phyloP scores from a whole-genome alignment of 2,329 filamentous ascomycete species.

The Xylaria polymorpha region DNA sequence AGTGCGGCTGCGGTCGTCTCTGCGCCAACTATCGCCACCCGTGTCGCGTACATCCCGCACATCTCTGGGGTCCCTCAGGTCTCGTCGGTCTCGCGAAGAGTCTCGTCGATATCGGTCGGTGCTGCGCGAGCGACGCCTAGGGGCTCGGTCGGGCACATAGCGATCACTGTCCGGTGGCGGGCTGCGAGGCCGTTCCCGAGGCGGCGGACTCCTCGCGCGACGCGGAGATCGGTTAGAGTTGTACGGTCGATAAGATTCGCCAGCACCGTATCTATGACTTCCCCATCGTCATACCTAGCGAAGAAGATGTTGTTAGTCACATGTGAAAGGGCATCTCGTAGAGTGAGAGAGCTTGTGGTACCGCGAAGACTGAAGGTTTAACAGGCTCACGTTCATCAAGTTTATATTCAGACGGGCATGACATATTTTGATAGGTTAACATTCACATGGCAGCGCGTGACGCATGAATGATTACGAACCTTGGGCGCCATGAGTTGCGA shows the following conservation, averaged over 20 bases:
- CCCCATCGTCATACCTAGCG: conserved; percentile 68
- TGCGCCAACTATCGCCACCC: conserved; percentile 53
- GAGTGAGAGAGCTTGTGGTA: background rate
- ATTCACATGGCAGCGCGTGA: background rate
- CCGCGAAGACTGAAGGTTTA: background rate
- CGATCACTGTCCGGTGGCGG: conserved; percentile 54
- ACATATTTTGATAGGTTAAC: background rate
- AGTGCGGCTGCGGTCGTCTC: conserved; percentile 55
- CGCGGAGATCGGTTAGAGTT: conserved; percentile 63
- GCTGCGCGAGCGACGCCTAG: conserved; percentile 57
- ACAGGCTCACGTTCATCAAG: background rate
- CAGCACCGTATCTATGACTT: conserved; percentile 70
- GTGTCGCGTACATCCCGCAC: conserved; percentile 36
- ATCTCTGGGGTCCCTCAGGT: conserved; percentile 35
- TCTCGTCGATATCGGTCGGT: conserved; percentile 56
- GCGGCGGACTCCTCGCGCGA: conserved; percentile 47
- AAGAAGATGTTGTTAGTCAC: conserved; percentile 4
- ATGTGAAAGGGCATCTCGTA: background rate
- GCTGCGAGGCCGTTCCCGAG: conserved; percentile 53
- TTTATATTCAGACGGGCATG: background rate
- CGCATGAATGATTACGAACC: conserved; percentile 3
- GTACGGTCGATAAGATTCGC: conserved; percentile 70
- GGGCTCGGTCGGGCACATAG: conserved; percentile 56
- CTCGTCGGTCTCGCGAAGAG: conserved; percentile 50
- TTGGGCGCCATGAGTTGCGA: background rate